Conservation (phyloP, 2,329 filamentous ascomycete species). For the Alternaria triticimaculans region DNA sequence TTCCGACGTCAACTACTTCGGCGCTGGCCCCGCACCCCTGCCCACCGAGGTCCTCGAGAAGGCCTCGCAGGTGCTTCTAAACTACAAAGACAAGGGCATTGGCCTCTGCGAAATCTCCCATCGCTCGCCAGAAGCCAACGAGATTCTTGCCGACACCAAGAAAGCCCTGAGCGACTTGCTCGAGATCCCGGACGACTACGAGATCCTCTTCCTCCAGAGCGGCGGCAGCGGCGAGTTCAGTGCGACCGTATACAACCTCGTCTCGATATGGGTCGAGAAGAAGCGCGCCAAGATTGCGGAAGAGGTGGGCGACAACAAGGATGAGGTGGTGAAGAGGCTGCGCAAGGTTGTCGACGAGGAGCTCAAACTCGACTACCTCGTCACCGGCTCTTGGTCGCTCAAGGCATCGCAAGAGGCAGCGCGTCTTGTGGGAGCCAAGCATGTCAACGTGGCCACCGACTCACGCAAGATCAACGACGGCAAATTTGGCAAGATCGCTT, state of each 20-base stretch:
- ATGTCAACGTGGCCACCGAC: constrained; percentile 82
- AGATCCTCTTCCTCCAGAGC: constrained; percentile 85
- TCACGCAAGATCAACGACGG: constrained; percentile 67
- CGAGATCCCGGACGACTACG: constrained; percentile 85
- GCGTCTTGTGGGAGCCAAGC: constrained; percentile 75
- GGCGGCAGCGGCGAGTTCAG: constrained; percentile 88
- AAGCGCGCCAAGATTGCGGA: constrained; percentile 66
- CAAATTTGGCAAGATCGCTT: constrained; percentile 86
- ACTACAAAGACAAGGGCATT: constrained; percentile 81
- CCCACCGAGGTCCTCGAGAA: constrained; percentile 81
- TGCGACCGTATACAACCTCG: constrained; percentile 82
- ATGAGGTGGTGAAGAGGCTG: constrained; percentile 65
- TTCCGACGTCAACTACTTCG: constrained; percentile 82
- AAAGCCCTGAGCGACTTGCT: constrained; percentile 74
- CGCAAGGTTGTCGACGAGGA: constrained; percentile 70
- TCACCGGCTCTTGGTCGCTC: constrained; percentile 89
- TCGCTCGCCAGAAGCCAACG: constrained; percentile 77
- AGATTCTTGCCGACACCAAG: constrained; percentile 81
- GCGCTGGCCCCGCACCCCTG: constrained; percentile 86
- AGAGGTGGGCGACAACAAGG: constrained; percentile 62
- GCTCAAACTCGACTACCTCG: constrained; percentile 84
- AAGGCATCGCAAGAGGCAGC: constrained; percentile 87
- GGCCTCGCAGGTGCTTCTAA: constrained; percentile 77
- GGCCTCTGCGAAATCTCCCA: constrained; percentile 91
- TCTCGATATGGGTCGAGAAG: constrained; percentile 79